Conservation (phyloP, 2,329 filamentous ascomycete genomes). For the Escovopsis sp. region DNA sequence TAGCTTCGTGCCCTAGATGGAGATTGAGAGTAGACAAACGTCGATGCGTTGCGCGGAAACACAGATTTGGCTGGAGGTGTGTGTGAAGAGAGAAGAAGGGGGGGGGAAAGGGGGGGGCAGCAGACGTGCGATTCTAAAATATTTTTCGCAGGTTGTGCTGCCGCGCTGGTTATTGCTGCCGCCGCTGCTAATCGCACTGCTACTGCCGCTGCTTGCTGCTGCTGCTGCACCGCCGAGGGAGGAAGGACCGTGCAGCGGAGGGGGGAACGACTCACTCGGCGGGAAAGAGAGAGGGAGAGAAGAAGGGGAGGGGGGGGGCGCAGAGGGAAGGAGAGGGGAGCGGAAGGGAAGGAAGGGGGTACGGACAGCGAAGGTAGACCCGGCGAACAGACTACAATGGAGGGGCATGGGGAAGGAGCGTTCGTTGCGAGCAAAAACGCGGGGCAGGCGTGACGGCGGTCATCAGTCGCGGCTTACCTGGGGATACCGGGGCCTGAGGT, state of each 20-base stretch:
- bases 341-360: neutral
- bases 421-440: neutral
- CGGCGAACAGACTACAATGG: conserved; percentile 1
- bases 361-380: conserved; percentile 4
- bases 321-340: too few relatives aligned
- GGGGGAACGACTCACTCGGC: too few relatives aligned
- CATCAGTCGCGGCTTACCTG: neutral
- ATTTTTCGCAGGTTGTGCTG: conserved; percentile 18
- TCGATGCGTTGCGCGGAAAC: conserved; percentile 33
- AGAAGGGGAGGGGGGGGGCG: neutral
- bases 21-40: conserved; percentile 28
- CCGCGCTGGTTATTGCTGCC: too few relatives aligned
- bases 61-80: conserved; percentile 28
- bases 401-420: conserved; percentile 2
- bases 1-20: conserved; percentile 82
- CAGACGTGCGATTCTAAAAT: conserved; percentile 25
- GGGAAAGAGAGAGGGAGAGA: too few relatives aligned
- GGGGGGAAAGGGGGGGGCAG: conserved; percentile 17
- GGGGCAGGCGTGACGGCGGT: too few relatives aligned
- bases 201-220: neutral
- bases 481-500: neutral
- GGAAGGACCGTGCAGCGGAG: conserved; percentile 7
- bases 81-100: conserved; percentile 21
- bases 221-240: neutral
- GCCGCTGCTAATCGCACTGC: too few relatives aligned